Conservation (phyloP, 1,284 basidiomycete species). For the Naganishia sp. region DNA sequence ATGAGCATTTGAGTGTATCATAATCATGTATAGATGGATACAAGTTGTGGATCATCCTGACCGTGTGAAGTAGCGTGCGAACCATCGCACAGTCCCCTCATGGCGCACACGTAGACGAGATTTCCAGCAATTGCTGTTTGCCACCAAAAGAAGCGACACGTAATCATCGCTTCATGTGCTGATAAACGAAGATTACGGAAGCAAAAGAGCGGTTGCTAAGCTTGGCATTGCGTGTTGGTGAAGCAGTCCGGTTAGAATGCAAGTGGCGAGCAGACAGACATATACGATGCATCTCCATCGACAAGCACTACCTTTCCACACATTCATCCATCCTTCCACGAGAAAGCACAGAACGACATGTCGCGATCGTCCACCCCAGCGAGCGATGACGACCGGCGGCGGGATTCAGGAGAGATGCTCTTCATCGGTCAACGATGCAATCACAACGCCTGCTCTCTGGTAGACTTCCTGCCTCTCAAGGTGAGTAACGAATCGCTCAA, state of each 20-base stretch:
- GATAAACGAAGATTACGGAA: conserved; percentile 8
- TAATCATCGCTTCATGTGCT: not conserved
- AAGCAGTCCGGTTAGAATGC: not conserved
- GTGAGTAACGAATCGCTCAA: conserved; percentile 37
- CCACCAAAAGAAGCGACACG: conserved; percentile 1
- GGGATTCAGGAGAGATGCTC: conserved; percentile 44
- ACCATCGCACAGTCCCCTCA: too few relatives aligned
- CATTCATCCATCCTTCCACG: not conserved
- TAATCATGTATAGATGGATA: conserved; percentile 22
- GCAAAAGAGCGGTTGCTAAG: conserved; percentile 11
- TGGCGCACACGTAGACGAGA: not conserved
- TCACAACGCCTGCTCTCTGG: conserved; percentile 50
- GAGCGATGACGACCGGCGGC: conserved; percentile 23
- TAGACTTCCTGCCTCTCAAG: conserved; percentile 53
- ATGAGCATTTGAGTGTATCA: conserved; percentile 28
- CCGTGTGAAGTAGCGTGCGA: not conserved
- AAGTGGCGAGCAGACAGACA: not conserved
- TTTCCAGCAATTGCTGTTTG: conserved; percentile 23
- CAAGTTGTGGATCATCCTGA: too few relatives aligned
- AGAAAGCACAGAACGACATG: not conserved
- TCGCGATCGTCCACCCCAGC: conserved; percentile 18
- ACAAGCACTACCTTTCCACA: not conserved
- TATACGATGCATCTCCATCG: too few relatives aligned
- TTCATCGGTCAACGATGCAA: conserved; percentile 52
- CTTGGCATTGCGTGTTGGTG: not conserved